Base-by-base conservation (phyloP, 1,284 basidiomycete genomes). In the Melampsora abietis-canadensis region DNA sequence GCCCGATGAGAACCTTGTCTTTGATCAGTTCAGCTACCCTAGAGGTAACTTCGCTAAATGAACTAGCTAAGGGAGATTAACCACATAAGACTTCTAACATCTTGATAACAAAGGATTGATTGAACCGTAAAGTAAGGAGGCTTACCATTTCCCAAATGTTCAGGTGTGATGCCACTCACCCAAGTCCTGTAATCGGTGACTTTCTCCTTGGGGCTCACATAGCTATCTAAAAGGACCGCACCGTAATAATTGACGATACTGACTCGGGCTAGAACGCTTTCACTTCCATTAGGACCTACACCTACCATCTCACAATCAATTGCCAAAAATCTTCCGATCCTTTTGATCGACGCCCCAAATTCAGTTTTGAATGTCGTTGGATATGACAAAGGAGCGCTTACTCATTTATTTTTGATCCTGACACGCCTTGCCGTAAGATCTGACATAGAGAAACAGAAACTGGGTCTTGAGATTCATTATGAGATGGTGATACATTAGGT, bases 231-330 rank as follows among this genome's bases (percentile, higher is more conserved):
- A 51, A 91, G 83, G 30, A 92, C 84, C 6, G 85, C 87, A 0
- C 95, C 95, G 79, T 93, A 85, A 81, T 88, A 96, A 82, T 98
- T 96, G 76, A 98, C 93, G 57, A 98, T 82, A 61, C 90, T 92
- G 70, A 97, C 92, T 59, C 94, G 89, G 0, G 95, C 95, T 1
- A 98, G 85, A 0, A 89, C 89, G 0, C 90, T 93, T 80, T 96
- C 87, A 1, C 86, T 77, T 12, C 92, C 94, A 40, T 90, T 85
- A 10, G 88, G 86, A 0, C 94, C 94, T 6, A 98, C 88, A 0
- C 94, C 94, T 3, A 98, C 95, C 94, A 98, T 98, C 83, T 98
- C 94, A 79, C 94, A 97, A 82, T 98, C 94, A 59, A 98, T 84
- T 0, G 92, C 89, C 37, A 95, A 82, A 77, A 90, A 93, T 81